These are phyloP conservation scores for Gossypium davidsonii DNA, from an alignment of 441 rosid species.

Conservation along the genomic window DNA sequence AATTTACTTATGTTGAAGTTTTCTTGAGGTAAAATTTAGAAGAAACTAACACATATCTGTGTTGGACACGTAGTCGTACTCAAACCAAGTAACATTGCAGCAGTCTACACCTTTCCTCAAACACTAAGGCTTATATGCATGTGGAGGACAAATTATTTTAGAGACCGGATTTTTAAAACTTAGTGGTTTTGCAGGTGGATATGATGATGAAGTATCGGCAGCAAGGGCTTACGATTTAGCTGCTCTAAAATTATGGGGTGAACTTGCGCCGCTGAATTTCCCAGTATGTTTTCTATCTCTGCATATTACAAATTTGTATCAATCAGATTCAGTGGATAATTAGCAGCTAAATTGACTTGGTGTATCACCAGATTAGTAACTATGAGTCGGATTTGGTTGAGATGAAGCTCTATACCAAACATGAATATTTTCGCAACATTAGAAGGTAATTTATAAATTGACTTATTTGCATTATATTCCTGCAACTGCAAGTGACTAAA, in stretches of 20 bases:
- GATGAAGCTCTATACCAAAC: slow-evolving; percentile 6
- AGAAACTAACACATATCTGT: no score
- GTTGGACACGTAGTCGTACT: background rate
- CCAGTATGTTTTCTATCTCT: slow-evolving; percentile 1
- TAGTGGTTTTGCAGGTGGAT: slow-evolving; percentile 12
- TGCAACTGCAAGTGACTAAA: background rate
- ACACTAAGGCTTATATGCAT: background rate
- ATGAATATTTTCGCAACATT: slow-evolving; percentile 12
- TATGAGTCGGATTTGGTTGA: slow-evolving; percentile 17
- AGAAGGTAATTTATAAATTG: slow-evolving; percentile 13
- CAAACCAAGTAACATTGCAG: background rate
- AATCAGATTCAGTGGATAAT: no score
- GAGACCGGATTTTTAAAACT: background rate
- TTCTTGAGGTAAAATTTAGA: background rate
- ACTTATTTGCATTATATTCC: background rate
- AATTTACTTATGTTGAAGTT: background rate
- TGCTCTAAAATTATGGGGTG: slow-evolving; percentile 14
- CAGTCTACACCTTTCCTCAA: background rate
- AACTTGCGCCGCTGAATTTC: background rate
- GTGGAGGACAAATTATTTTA: background rate
- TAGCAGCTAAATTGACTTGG: background rate
- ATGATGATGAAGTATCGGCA: background rate
- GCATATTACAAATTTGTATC: background rate
- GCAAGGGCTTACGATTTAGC: slow-evolving; percentile 21
- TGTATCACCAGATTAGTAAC: slow-evolving; percentile 9